These are phyloP conservation scores for Kingdonia uniflora DNA, from an alignment of 164 flowering plant genomes.

Conservation along the genomic window DNA sequence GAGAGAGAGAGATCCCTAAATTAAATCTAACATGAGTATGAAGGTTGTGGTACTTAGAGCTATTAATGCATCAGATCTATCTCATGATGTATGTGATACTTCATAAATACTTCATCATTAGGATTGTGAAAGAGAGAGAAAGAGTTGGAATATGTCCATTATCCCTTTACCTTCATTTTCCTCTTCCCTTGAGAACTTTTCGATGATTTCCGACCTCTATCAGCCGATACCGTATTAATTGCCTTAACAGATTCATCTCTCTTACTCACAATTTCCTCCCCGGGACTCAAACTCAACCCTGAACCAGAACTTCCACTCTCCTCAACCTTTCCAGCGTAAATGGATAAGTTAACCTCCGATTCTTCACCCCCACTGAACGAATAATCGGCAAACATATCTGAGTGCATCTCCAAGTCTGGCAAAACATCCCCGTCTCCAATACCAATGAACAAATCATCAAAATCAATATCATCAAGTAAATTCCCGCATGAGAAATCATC, in stretches of 20 bases:
- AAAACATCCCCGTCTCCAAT: conserved; percentile 47
- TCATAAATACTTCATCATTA: background rate
- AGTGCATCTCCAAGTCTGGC: conserved; percentile 86
- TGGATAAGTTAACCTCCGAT: conserved; percentile 24
- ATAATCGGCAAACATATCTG: conserved; percentile 64
- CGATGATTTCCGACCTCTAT: conserved; percentile 26
- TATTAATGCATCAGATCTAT: background rate
- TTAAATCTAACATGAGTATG: background rate
- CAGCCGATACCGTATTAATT: conserved; percentile 9
- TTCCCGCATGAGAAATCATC: conserved; percentile 33
- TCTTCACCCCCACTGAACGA: conserved; percentile 49
- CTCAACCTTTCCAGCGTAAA: conserved; percentile 8
- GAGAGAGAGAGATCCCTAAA: too few species aligned
- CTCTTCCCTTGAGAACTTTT: conserved; percentile 46
- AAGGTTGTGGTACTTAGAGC: background rate
- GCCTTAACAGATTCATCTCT: conserved; percentile 18
- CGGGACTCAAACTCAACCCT: conserved; percentile 16
- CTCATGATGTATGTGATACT: conserved; percentile 6
- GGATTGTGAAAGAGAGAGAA: conserved; percentile 2
- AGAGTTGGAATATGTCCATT: background rate
- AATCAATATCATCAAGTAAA: conserved; percentile 66
- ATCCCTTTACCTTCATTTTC: conserved; percentile 39
- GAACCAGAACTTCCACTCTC: conserved; percentile 10
- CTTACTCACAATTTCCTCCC: conserved; percentile 37
- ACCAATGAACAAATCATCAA: conserved; percentile 65